Base-by-base conservation (phyloP, 192 early-diverging fungal genomes). In the Backusella australiensis region DNA sequence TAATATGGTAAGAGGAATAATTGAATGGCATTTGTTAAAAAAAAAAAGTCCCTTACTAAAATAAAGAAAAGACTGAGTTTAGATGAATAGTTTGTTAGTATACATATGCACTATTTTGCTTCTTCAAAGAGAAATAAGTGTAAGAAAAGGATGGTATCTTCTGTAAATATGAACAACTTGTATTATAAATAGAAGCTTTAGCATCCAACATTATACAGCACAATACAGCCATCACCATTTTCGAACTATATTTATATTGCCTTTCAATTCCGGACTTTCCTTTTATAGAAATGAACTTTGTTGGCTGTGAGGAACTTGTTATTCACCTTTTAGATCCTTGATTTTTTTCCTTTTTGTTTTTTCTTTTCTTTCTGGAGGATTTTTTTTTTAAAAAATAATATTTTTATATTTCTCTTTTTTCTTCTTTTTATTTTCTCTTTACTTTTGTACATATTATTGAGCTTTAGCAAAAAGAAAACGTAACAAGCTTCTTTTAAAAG, bases 11-110 rank as follows among this genome's bases (percentile, higher is more conserved):
- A 56, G n/a, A 26, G 11, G 38, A 39, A 29, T 29, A 29, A 63
- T 53, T 39, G 19, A 49, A 49, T 49, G n/a, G 46, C 19, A 23
- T 9, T 63, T 29, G 56, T 11, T 63, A 7, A 49, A 19, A 49
- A 49, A 49, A 49, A 63, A 26, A 63, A 23, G 4, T 29, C 23
- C 8, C 11, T 63, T 29, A 29, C 56, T 63, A 63, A 63, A 63
- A 59, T 23, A 26, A 59, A 63, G 26, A 63, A 63, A 63, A 63
- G 56, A 12, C 56, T 63, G 56, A 63, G 56, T 63, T 63, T 63
- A 26, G 56, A 63, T 63, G 56, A 39, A 0, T 14, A 63, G 11
- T 29, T 4, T 63, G 26, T 32, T 29, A 63, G 29, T 23, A 32
- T 63, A 11, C 56, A 29, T 63, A 63, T 63, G 56, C 23, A 63